Evolutionary conservation across 495 filamentous ascomycete species (phyloP).

Genomic region (Penicillium maclennaniae): DNA sequence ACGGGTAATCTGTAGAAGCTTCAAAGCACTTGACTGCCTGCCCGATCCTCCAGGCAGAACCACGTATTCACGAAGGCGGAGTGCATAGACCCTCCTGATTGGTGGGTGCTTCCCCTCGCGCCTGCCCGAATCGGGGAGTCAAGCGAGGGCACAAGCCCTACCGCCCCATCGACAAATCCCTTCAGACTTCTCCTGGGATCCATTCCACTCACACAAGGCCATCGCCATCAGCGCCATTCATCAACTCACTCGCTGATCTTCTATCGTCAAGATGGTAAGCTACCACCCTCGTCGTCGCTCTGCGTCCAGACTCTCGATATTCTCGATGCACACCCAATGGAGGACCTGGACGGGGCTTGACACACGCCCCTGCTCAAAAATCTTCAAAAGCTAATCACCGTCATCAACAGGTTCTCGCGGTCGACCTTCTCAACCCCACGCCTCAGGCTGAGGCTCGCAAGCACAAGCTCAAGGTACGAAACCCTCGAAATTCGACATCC

Average conservation of each 20-base stretch:
- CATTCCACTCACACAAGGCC: slow-evolving; percentile 41
- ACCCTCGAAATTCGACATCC: slow-evolving; percentile 6
- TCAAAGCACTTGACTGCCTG: slow-evolving; percentile 22
- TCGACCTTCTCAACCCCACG: slow-evolving; percentile 98
- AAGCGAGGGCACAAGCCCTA: slow-evolving; percentile 48
- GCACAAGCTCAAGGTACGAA: slow-evolving; percentile 98
- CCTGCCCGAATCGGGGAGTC: slow-evolving; percentile 22
- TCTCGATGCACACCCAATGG: background rate
- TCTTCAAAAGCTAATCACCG: slow-evolving; percentile 19
- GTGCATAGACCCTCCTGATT: slow-evolving; percentile 17
- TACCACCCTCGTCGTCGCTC: slow-evolving; percentile 11
- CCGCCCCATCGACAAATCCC: slow-evolving; percentile 37
- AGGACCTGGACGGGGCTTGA: background rate
- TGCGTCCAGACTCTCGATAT: slow-evolving; percentile 2
- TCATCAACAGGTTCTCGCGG: slow-evolving; percentile 86
- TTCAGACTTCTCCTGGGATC: slow-evolving; percentile 39
- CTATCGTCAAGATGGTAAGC: slow-evolving; percentile 50
- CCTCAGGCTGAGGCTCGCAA: slow-evolving; percentile 93
- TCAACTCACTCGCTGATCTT: slow-evolving; percentile 47
- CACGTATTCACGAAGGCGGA: slow-evolving; percentile 6
- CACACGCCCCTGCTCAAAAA: background rate
- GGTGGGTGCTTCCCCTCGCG: slow-evolving; percentile 13
- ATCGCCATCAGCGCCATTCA: slow-evolving; percentile 50
- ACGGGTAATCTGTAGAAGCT: background rate
- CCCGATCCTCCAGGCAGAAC: slow-evolving; percentile 14